Base-by-base conservation (phyloP, 805 yeast genomes). In the Teunomyces cretensis region DNA sequence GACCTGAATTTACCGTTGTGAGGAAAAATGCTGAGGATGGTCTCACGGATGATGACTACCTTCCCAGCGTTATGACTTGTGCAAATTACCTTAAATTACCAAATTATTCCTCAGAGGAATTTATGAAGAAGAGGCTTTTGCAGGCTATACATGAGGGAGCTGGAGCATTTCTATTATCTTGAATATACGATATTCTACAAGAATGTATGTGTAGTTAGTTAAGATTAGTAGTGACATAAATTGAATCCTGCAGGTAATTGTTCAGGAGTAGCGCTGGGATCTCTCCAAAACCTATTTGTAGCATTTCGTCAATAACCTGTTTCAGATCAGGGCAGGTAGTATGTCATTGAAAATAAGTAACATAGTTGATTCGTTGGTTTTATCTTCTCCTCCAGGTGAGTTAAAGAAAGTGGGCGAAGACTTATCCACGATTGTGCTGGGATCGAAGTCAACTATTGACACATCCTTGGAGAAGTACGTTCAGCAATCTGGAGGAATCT, bases 21-120 rank as follows among this genome's bases (percentile, higher is more conserved):
- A 68, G 88, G 49, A 90, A 88, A 59, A 83, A 78, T 46, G 76
- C 84, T n/a, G 98, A 92, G 42, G 82, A 78, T 39, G 85, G 83
- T 0, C 60, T 79, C 19, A 64, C 68, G 9, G 77, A 87, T 4
- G 96, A 92, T 63, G 89, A 83, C 49, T 90, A 85, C 58, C 72
- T 94, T 45, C 98, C 99, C 1, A 88, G 96, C 66, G 99, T 94
- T 2, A 92, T 92, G 99, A 92, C 99, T 0, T 92, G 99, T 71
- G 97, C 96, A 2, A 92, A 92, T 61, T 94, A 92, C 60, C 73
- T 92, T 53, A 92, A 92, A 62, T 68, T 94, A 15, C 98, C 99
- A 4, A 79, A 86, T 50, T 94, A 92, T 60, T 76, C 88, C 2
- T 68, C 78, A 30, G 76, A 74, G 47, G 81, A 74, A 13, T 64